These are phyloP conservation scores for Nicotiana knightiana DNA, from an alignment of 257 asterid species.

Conservation along the genomic window DNA sequence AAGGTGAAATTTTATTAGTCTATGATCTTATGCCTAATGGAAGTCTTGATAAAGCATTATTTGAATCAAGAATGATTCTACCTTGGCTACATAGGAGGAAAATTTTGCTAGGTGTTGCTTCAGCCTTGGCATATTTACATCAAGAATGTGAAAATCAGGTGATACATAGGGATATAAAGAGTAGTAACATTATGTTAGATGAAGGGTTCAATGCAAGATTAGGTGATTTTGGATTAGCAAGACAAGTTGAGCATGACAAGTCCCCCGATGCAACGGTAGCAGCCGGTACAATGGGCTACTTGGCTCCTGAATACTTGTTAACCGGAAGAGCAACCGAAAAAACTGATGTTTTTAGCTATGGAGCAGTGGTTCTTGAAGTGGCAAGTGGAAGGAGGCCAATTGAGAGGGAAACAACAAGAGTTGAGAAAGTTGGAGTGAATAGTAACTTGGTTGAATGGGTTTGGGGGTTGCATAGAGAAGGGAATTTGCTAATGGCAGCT, in stretches of 20 bases:
- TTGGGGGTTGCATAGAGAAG: slow-evolving; percentile 68
- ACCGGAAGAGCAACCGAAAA: slow-evolving; percentile 77
- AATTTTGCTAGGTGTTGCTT: slow-evolving; percentile 69
- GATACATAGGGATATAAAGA: slow-evolving; percentile 70
- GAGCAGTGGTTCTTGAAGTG: slow-evolving; percentile 83
- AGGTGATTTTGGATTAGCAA: slow-evolving; percentile 79
- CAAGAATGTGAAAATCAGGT: slow-evolving; percentile 84
- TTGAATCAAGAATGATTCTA: slow-evolving; percentile 57
- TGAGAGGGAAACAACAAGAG: slow-evolving; percentile 49
- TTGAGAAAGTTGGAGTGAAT: slow-evolving; percentile 32
- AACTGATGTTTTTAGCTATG: slow-evolving; percentile 72
- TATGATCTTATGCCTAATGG: slow-evolving; percentile 80
- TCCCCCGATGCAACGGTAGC: slow-evolving; percentile 84
- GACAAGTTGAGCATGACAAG: slow-evolving; percentile 66
- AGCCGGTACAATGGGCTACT: slow-evolving; percentile 87
- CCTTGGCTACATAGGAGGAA: slow-evolving; percentile 57
- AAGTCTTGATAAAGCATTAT: slow-evolving; percentile 65
- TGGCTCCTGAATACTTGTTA: slow-evolving; percentile 76
- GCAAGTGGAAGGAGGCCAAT: slow-evolving; percentile 76
- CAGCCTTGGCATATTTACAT: slow-evolving; percentile 70
- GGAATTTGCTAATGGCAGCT: slow-evolving; percentile 41
- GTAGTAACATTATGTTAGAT: slow-evolving; percentile 79
- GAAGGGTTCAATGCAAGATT: slow-evolving; percentile 75
- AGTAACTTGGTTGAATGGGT: slow-evolving; percentile 81
- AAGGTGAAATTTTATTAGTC: slow-evolving; percentile 62